These are phyloP conservation scores for Wallacemonas sp. DNA, from an alignment of 208 protist species.

Conservation along the genomic window DNA sequence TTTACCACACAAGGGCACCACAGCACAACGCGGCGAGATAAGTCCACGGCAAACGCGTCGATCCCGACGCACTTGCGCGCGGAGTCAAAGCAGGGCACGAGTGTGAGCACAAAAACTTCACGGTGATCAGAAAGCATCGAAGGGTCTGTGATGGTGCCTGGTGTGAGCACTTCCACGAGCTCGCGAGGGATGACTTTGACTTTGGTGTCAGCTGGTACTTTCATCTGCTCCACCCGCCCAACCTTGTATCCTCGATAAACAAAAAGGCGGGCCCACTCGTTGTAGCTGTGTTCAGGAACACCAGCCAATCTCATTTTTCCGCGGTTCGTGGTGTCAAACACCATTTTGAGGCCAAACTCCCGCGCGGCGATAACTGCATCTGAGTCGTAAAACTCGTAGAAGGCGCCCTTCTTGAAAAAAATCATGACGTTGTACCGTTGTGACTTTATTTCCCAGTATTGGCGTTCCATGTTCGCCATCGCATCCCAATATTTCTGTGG, in stretches of 20 bases:
- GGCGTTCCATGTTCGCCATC: constrained; percentile 93
- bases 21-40: constrained; percentile 72
- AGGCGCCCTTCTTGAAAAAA: constrained; percentile 97
- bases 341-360: constrained; percentile 95
- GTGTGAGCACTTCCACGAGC: constrained; percentile 89
- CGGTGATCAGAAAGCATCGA: constrained; percentile 77
- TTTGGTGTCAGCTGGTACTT: constrained; percentile 51
- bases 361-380: constrained; percentile 91
- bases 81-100: constrained; percentile 33
- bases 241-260: constrained; percentile 93
- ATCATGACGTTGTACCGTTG: constrained; percentile 92
- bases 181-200: constrained; percentile 77
- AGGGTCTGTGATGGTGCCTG: constrained; percentile 90
- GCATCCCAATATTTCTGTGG: constrained; percentile 66
- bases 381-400: constrained; percentile 96
- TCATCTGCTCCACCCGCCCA: constrained; percentile 93
- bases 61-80: constrained; percentile 11
- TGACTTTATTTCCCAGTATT: constrained; percentile 96
- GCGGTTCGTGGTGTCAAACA: constrained; percentile 79
- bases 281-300: constrained; percentile 92
- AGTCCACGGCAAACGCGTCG: constrained; percentile 81
- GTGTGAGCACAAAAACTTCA: constrained; percentile 64
- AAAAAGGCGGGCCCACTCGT: constrained; percentile 91
- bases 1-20: constrained; percentile 49
- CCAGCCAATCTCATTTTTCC: constrained; percentile 93